phyloP scores from a whole-genome alignment of 768 basidiomycete genomes.

The Nidula microcarpa region DNA sequence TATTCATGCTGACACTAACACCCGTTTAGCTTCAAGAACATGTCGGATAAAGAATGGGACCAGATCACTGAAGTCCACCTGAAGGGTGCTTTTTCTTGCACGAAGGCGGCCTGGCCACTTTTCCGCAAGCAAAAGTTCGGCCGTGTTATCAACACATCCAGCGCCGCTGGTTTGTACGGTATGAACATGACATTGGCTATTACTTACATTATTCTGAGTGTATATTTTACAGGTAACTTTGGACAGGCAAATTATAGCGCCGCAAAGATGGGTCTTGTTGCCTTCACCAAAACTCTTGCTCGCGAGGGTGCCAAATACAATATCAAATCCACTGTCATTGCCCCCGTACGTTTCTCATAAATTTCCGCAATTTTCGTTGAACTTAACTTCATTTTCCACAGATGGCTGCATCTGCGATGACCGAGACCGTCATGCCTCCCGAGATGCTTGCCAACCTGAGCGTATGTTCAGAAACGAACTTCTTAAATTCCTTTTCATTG shows the following conservation, averaged over 20 bases:
- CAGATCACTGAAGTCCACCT: slow-evolving; percentile 86
- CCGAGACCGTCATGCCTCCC: slow-evolving; percentile 90
- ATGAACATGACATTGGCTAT: slow-evolving; percentile 11
- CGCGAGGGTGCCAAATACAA: slow-evolving; percentile 90
- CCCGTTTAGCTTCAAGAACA: slow-evolving; percentile 81
- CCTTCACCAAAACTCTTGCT: slow-evolving; percentile 90
- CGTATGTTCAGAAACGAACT: slow-evolving; percentile 32
- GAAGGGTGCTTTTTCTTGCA: slow-evolving; percentile 90
- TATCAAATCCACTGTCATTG: slow-evolving; percentile 84
- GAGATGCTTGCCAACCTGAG: slow-evolving; percentile 89
- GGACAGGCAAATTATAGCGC: slow-evolving; percentile 98
- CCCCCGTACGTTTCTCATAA: slow-evolving; percentile 58
- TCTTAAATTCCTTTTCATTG: not conserved
- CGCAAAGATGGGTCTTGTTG: slow-evolving; percentile 94
- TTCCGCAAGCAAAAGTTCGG: slow-evolving; percentile 96
- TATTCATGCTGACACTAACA: not conserved
- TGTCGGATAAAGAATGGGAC: slow-evolving; percentile 94
- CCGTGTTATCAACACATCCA: slow-evolving; percentile 90
- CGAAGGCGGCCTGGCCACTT: slow-evolving; percentile 93
- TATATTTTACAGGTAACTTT: slow-evolving; percentile 65
- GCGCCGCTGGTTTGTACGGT: slow-evolving; percentile 94
- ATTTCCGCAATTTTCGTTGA: not conserved
- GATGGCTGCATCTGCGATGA: slow-evolving; percentile 97
- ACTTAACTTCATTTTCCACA: slow-evolving; percentile 17
- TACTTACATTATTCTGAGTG: not conserved